Evolutionary conservation across 1,139 yeast species (phyloP), one percentile per base, ranked within the genome.

Genomic region (Wickerhamomyces sp.): DNA sequence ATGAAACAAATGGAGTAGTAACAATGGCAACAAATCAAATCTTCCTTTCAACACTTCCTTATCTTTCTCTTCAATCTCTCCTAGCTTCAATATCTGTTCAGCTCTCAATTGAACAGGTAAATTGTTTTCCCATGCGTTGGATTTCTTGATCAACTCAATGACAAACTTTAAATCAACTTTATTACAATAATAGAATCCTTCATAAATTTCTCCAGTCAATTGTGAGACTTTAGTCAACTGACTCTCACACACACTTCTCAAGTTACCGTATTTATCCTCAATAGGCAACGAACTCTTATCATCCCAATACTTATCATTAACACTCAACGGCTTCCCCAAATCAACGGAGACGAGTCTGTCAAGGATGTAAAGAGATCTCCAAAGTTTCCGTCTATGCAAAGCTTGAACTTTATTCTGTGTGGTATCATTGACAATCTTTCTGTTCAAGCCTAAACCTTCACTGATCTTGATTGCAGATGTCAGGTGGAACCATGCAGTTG

Each of bases 311-410:
- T 52, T 47, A 38, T 65, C 64, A 35, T 48, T 52, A 26, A 67
- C 64, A 3, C 58, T 49, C 13, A 65, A 40, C 2, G 71, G 68
- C 26, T 71, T 47, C 9, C 72, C 72, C 18, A 67, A 42, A 18
- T 55, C 45, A 11, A 64, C 47, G 10, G 69, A 62, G 14, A 60
- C 47, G 8, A 63, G 48, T 28, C 70, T 46, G 40, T 67, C 72
- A 41, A 61, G 55, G 7, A 66, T 59, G 40, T 61, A 68, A 18
- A 68, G 48, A 29, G 62, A 57, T 36, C 68, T 51, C 60, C 67
- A 68, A 16, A 68, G 42, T 28, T 58, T 58, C 31, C 70, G 54
- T 38, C 72, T 50, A 40, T 60, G 61, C 1, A 48, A 22, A 3
- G 47, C 46, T 13, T 23, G 25, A 15, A 41, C 42, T 8, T 38